Evolutionary conservation across 2,329 filamentous ascomycete species (phyloP), one percentile per base, ranked within the genome.

Genomic region (Talaromyces albobiverticillius): DNA sequence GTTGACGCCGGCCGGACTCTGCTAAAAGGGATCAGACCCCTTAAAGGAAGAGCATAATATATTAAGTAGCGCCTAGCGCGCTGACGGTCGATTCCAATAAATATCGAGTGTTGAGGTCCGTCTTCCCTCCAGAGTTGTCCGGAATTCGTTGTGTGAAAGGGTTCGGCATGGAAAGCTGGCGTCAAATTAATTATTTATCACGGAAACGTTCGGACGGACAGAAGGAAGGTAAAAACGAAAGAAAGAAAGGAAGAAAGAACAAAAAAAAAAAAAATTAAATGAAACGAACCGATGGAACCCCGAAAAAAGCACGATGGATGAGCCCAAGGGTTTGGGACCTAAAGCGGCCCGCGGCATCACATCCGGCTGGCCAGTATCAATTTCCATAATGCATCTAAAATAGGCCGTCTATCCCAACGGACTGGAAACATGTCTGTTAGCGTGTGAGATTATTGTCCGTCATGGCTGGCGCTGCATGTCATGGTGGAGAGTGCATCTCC

Each of bases 281-380:
- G n/a, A n/a, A n/a, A n/a, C n/a, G n/a, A n/a, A n/a, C n/a, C n/a
- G n/a, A n/a, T n/a, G n/a, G n/a, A n/a, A n/a, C n/a, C n/a, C n/a
- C 22, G n/a, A 48, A 14, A 14, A 23, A 50, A 29, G 36, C 36
- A 40, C 9, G 13, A 18, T 16, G 22, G 53, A 18, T n/a, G 46
- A 54, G 46, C 53, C 53, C 53, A 38, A 46, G 40, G 46, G 41
- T 32, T 40, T 31, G 53, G 53, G 53, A 34, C 53, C 53, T 54
- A 50, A 34, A 16, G 32, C 29, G 46, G 46, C 45, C 29, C 38
- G 22, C 38, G 38, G 48, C 26, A 32, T 34, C 23, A 25, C 9
- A 16, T 43, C 48, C 48, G 48, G 36, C 25, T 51, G 48, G 48
- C 6, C 25, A 41, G 25, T 43, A 16, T 20, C 3, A 18, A 29